Percentiles rank a stretch among this genome's conserved stretches.
phyloP scores from a whole-genome alignment of 1,284 basidiomycete genomes.

The Coniferiporia sulphurascens region DNA sequence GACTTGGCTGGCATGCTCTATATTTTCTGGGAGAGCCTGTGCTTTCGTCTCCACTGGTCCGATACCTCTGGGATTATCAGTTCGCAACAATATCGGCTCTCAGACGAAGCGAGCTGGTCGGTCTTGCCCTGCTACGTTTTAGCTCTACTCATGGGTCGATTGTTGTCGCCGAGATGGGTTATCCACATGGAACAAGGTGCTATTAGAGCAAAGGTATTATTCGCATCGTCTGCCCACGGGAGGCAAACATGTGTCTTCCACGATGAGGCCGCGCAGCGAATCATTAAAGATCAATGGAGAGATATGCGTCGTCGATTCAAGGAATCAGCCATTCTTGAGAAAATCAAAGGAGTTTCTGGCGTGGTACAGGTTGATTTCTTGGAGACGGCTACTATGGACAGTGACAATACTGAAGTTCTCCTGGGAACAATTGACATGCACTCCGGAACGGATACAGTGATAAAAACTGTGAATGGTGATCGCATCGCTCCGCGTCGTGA shows the following conservation, averaged over 20 bases:
- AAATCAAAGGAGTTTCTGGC: too few species aligned
- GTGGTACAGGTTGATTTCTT: too few species aligned
- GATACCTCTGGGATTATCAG: not conserved
- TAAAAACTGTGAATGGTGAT: too few species aligned
- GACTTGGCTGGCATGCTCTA: not conserved
- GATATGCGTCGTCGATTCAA: not conserved
- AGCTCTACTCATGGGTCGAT: not conserved
- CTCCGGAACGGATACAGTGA: too few species aligned
- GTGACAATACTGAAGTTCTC: too few species aligned
- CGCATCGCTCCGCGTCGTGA: too few species aligned
- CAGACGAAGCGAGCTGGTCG: not conserved
- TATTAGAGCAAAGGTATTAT: not conserved
- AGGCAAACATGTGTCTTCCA: not conserved
- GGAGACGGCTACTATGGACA: too few species aligned
- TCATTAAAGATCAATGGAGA: not conserved
- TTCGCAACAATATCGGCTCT: not conserved
- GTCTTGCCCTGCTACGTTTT: too few species aligned
- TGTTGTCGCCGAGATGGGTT: not conserved
- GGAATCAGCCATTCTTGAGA: not conserved
- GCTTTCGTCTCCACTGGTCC: not conserved
- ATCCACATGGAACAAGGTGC: not conserved
- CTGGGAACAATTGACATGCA: too few species aligned
- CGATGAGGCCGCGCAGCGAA: not conserved
- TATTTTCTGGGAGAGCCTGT: not conserved
- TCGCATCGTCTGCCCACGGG: not conserved